Percentiles rank a stretch among this genome's conserved stretches.
phyloP scores from a whole-genome alignment of 305 asterid genomes.

The Solanum hybrid region DNA sequence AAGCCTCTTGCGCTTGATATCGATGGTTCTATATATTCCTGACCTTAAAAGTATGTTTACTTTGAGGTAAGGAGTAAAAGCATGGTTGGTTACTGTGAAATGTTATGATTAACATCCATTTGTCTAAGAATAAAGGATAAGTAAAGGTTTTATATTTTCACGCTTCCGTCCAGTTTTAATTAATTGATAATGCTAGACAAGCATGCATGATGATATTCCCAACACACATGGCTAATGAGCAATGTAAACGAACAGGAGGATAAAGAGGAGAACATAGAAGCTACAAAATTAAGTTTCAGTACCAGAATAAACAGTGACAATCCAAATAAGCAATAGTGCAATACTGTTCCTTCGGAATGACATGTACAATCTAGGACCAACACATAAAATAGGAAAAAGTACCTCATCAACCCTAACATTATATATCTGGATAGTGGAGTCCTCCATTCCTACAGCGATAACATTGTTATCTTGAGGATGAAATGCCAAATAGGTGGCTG shows the following conservation, averaged over 20 bases:
- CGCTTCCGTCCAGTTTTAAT: neutral
- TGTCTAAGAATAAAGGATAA: neutral
- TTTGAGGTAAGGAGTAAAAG: neutral
- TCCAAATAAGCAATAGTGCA: neutral
- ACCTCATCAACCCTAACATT: conserved; percentile 98
- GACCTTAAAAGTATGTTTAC: neutral
- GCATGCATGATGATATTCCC: neutral
- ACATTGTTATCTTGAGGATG: conserved; percentile 96
- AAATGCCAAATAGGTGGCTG: conserved; percentile 84
- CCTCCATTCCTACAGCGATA: conserved; percentile 97
- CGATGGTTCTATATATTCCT: neutral
- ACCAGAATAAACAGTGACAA: neutral
- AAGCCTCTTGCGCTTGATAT: neutral
- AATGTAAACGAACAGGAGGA: neutral
- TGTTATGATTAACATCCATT: neutral
- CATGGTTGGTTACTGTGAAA: neutral
- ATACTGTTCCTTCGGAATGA: neutral
- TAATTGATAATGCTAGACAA: neutral
- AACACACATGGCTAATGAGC: neutral
- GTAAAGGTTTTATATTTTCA: neutral
- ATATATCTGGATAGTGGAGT: conserved; percentile 83
- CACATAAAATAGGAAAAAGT: conserved; percentile 1
- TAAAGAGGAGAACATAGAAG: neutral
- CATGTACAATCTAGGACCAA: neutral
- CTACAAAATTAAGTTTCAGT: neutral